Percentiles rank a stretch among this genome's conserved stretches.
Evolutionary conservation across 225 moss, liverwort and hornwort species (phyloP).

Genomic region (Sphagnum contortum): DNA sequence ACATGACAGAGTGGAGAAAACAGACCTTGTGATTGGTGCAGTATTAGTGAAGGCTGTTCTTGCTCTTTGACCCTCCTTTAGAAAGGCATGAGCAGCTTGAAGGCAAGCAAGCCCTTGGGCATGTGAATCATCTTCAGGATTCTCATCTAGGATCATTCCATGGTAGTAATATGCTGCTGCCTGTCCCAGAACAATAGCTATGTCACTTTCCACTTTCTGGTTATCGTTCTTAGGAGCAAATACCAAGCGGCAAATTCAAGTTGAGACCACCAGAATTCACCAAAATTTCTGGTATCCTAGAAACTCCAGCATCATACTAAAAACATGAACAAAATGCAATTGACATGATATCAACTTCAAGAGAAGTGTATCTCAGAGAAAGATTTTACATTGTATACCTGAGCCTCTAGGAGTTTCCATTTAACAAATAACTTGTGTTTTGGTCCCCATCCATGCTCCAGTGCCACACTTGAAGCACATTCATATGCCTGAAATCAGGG

Average conservation of each 20-base stretch:
- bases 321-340: neutral
- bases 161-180: constrained; percentile 44
- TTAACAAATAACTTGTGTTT: constrained; percentile 1
- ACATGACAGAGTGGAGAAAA: too few relatives aligned
- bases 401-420: constrained; percentile 5
- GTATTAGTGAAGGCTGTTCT: constrained; percentile 27
- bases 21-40: constrained; percentile 33
- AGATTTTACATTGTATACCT: neutral
- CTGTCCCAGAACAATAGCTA: constrained; percentile 7
- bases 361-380: neutral
- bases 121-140: constrained; percentile 30
- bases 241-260: too few relatives aligned
- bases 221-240: too few relatives aligned
- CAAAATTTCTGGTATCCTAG: too few relatives aligned
- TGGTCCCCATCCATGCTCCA: neutral
- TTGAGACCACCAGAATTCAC: too few relatives aligned
- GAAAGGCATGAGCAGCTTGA: constrained; percentile 21
- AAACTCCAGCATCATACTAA: too few relatives aligned
- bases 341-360: neutral
- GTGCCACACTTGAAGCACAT: neutral
- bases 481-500: constrained; percentile 1
- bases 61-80: constrained; percentile 40
- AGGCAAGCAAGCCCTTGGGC: constrained; percentile 34
- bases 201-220: too few relatives aligned
- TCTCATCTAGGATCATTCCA: constrained; percentile 34